Conservation (phyloP, 78 protist species). For the Dictyostelium capitatum region DNA sequence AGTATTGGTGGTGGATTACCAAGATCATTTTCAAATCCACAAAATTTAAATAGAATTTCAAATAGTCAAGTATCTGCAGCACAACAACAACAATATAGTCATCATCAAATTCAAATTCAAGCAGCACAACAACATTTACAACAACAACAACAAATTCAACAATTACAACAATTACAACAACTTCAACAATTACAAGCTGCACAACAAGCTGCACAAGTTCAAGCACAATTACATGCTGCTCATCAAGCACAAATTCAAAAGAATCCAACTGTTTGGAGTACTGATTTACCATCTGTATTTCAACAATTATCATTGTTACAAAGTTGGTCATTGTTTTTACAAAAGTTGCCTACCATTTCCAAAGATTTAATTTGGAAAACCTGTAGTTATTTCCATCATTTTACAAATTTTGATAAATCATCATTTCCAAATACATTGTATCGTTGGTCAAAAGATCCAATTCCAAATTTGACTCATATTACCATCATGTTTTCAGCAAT, state of each 20-base stretch:
- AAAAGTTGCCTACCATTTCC: neutral
- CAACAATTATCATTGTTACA: conserved; percentile 54
- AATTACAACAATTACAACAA: neutral
- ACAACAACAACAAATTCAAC: conserved; percentile 15
- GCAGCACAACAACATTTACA: conserved; percentile 1
- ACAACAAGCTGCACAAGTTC: neutral
- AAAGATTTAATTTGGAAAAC: conserved; percentile 64
- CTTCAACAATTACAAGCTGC: conserved; percentile 23
- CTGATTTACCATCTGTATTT: conserved; percentile 54
- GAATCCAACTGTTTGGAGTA: conserved; percentile 47
- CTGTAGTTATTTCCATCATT: conserved; percentile 33
- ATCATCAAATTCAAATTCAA: conserved; percentile 11
- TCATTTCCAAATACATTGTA: conserved; percentile 53
- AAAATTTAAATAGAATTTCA: too few relatives aligned
- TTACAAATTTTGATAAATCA: conserved; percentile 47
- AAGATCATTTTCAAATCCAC: neutral
- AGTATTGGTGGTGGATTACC: neutral
- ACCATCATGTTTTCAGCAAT: conserved; percentile 77
- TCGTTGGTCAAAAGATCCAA: conserved; percentile 59
- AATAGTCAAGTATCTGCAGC: neutral
- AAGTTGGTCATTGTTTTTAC: conserved; percentile 40
- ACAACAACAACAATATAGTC: neutral
- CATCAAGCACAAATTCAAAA: neutral
- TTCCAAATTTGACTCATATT: conserved; percentile 60
- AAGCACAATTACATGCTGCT: neutral